phyloP scores from a whole-genome alignment of 2,329 filamentous ascomycete species.

The Hypoxylon sp. region DNA sequence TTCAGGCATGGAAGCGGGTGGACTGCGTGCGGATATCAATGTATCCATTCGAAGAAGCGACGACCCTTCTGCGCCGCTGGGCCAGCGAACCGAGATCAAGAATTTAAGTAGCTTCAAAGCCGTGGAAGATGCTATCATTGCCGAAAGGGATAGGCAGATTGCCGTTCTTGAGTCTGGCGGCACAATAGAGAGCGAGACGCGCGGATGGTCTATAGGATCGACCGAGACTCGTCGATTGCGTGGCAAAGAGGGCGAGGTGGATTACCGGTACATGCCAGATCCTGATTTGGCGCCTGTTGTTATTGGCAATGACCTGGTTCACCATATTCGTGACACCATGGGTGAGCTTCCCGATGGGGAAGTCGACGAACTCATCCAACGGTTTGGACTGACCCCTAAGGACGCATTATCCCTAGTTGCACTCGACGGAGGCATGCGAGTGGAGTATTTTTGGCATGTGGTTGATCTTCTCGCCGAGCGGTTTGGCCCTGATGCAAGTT shows the following conservation, averaged over 20 bases:
- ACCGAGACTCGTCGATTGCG: constrained; percentile 82
- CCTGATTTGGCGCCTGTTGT: constrained; percentile 85
- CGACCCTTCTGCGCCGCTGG: constrained; percentile 61
- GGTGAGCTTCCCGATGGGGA: constrained; percentile 78
- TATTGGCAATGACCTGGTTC: constrained; percentile 75
- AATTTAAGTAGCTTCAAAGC: constrained; percentile 95
- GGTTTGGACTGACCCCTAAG: constrained; percentile 77
- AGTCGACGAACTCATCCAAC: constrained; percentile 65
- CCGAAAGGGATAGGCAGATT: constrained; percentile 91
- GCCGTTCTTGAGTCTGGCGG: constrained; percentile 78
- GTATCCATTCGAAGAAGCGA: constrained; percentile 78
- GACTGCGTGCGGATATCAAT: constrained; percentile 92
- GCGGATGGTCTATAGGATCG: constrained; percentile 88
- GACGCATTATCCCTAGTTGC: constrained; percentile 83
- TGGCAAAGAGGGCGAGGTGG: constrained; percentile 95
- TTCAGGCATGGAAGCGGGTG: constrained; percentile 91
- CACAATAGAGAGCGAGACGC: constrained; percentile 81
- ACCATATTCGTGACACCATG: constrained; percentile 68
- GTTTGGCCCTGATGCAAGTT: constrained; percentile 32
- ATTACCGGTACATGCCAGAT: constrained; percentile 99
- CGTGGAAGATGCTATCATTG: constrained; percentile 91
- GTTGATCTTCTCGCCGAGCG: constrained; percentile 55
- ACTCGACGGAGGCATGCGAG: constrained; percentile 78
- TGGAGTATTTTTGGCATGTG: constrained; percentile 83
- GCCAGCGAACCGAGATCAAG: constrained; percentile 95